Evolutionary conservation across 2,329 filamentous ascomycete genomes (phyloP).

Genomic region (Monilinia fructigena): DNA sequence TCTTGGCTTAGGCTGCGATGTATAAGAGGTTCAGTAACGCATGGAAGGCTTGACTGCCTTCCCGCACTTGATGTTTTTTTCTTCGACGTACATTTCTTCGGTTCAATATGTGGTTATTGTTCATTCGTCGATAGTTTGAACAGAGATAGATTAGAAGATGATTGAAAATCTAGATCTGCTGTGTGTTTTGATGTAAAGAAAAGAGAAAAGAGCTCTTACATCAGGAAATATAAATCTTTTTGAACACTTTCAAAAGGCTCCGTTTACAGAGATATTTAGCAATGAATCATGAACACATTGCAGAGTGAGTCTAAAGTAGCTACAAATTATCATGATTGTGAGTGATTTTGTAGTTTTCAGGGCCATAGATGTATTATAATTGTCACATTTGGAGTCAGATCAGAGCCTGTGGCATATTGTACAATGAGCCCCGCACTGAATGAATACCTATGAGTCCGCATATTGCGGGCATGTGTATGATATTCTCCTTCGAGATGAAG

Average conservation of each 20-base stretch:
- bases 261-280: neutral
- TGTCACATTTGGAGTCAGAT: neutral
- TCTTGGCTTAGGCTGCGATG: no score
- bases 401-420: neutral
- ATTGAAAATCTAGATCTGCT: neutral
- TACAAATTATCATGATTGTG: neutral
- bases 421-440: neutral
- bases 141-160: no score
- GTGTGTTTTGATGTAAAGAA: neutral
- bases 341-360: neutral
- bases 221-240: neutral
- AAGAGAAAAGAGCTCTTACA: neutral
- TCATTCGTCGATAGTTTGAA: no score
- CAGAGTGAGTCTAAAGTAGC: no score
- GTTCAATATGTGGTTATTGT: neutral
- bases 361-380: neutral
- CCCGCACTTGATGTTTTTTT: no score
- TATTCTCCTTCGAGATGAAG: neutral
- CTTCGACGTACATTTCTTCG: neutral
- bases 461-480: neutral
- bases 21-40: no score
- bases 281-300: neutral
- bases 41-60: no score
- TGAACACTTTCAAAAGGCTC: neutral
- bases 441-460: neutral